These are phyloP conservation scores for Fusarium sacchari DNA, from an alignment of 2,329 filamentous ascomycete species.

Conservation along the genomic window DNA sequence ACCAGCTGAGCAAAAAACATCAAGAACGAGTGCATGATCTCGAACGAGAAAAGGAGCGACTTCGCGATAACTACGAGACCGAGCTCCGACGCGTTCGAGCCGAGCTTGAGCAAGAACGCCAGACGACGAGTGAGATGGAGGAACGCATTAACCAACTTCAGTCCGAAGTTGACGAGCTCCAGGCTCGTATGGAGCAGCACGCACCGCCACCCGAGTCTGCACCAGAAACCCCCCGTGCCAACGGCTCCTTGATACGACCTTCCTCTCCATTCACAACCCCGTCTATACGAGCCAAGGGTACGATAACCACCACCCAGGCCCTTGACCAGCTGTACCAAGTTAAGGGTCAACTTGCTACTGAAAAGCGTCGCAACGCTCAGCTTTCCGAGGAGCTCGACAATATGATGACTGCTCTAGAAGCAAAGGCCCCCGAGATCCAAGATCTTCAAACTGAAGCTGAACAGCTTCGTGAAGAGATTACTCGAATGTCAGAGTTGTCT, in stretches of 20 bases:
- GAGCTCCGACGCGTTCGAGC: constrained; percentile 65
- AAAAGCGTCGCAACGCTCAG: constrained; percentile 78
- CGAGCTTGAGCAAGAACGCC: constrained; percentile 66
- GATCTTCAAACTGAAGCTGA: constrained; percentile 85
- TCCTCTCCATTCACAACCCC: constrained; percentile 70
- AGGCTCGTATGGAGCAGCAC: constrained; percentile 58
- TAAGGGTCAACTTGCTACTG: constrained; percentile 77
- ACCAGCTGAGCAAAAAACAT: constrained; percentile 78
- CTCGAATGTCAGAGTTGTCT: constrained; percentile 85
- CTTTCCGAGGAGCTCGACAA: constrained; percentile 83
- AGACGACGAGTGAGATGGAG: constrained; percentile 57
- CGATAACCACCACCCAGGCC: constrained; percentile 69
- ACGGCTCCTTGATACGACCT: constrained; percentile 65
- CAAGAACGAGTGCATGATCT: constrained; percentile 76
- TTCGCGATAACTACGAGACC: constrained; percentile 73
- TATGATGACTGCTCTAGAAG: constrained; percentile 85
- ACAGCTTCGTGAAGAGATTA: constrained; percentile 80
- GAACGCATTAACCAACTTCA: constrained; percentile 62
- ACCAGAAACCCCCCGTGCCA: constrained; percentile 70
- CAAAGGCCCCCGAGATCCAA: constrained; percentile 86
- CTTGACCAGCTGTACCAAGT: constrained; percentile 72
- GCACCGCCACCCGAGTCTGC: constrained; percentile 56
- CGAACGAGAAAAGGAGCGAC: constrained; percentile 67
- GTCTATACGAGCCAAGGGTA: constrained; percentile 65
- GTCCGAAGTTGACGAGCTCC: constrained; percentile 63